phyloP scores from a whole-genome alignment of 2,329 filamentous ascomycete genomes.

The Stagonosporopsis vannaccii region DNA sequence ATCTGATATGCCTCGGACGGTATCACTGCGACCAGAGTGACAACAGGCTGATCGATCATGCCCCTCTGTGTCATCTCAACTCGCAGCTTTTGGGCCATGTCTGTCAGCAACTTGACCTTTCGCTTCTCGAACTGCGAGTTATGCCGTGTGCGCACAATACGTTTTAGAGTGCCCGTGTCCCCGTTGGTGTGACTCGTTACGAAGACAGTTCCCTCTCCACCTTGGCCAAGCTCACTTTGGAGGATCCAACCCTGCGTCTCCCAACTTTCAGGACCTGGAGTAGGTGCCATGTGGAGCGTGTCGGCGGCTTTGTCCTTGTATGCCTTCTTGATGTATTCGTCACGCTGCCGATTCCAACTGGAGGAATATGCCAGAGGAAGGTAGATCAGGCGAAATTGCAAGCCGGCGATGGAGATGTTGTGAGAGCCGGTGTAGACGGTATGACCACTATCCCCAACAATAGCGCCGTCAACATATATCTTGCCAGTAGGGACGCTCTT shows the following conservation, averaged over 20 bases:
- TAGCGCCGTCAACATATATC: background rate
- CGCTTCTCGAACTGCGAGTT: background rate
- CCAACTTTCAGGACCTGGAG: background rate
- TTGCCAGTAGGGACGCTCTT: background rate
- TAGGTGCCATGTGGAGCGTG: background rate
- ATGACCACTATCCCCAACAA: background rate
- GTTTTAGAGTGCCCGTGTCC: background rate
- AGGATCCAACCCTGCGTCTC: background rate
- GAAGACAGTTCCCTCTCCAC: background rate
- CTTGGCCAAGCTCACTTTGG: background rate
- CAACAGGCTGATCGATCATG: background rate
- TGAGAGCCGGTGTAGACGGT: background rate
- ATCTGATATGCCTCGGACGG: background rate
- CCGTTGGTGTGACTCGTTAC: background rate
- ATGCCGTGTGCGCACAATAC: background rate
- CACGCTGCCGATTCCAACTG: background rate
- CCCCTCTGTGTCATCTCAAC: background rate
- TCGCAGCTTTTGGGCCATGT: background rate
- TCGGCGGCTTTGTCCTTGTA: background rate
- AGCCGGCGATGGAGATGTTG: background rate
- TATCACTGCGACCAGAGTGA: background rate
- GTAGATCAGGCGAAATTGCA: background rate
- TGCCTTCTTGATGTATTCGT: background rate
- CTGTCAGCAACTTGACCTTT: background rate
- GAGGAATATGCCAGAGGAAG: background rate